Evolutionary conservation across 345 rosid species (phyloP), one percentile per base, ranked within the genome.

Genomic region (Aquilaria yunnanensis): DNA sequence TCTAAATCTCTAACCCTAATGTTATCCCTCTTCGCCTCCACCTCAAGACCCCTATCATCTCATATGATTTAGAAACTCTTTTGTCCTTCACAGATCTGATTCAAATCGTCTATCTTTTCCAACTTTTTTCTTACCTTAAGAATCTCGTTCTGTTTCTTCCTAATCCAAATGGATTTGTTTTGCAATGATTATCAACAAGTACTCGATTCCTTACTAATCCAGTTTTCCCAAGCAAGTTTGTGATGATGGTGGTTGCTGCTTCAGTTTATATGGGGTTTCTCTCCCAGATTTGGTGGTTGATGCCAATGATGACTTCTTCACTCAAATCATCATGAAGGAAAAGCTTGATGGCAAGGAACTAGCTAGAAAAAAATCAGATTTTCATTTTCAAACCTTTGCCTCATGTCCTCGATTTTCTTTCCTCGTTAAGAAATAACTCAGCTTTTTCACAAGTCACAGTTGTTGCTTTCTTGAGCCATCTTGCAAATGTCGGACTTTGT

Each of bases 401-500:
- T 66, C 85, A 85, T 5, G 31, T 85, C 31, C 66, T 62, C 9
- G 89, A 85, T 31, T 77, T 64, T 74, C 51, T 68, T 12, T 68
- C 72, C 61, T 59, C 86, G 69, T 64, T 85, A n/a, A 81, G 61
- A 70, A 87, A 72, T 74, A 90, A 94, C 94, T 85, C 11, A 29
- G 76, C 50, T 16, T 75, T 89, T 66, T 71, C 82, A 52, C 91
- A 85, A 77, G 84, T 83, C 32, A 86, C 94, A 16, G 53, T 81
- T 29, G 88, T 89, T 16, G 86, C 94, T 5, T 89, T 89, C 64
- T 85, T 89, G 62, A 67, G 76, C 70, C 73, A 67, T 65, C 89
- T 90, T 57, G 75, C 86, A 0, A 89, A 90, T 48, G 81, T 77
- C 41, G 94, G 91, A 32, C 84, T 85, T 55, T 80, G 81, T 49